phyloP scores from a whole-genome alignment of 768 basidiomycete species.

The Lepiota brunneoincarnata region DNA sequence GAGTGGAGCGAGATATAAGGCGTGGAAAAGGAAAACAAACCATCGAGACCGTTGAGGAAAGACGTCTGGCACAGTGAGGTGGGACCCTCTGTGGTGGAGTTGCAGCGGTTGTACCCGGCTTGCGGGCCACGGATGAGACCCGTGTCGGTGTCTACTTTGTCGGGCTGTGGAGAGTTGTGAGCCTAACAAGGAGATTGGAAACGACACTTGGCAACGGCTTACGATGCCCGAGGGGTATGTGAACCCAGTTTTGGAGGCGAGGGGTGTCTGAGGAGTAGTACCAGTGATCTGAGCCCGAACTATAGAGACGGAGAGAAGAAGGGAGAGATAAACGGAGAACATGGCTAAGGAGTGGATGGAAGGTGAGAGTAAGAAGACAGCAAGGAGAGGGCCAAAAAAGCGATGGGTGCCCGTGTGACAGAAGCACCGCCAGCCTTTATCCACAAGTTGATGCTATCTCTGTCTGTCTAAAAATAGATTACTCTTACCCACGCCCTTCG shows the following conservation, averaged over 20 bases:
- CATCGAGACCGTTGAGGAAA: constrained; percentile 48
- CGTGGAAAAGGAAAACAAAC: constrained; percentile 21
- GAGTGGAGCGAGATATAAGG: not conserved
- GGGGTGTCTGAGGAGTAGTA: constrained; percentile 38
- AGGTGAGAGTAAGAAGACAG: too few relatives aligned
- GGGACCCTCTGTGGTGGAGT: constrained; percentile 61
- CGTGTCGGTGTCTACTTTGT: constrained; percentile 35
- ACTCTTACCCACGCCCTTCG: too few relatives aligned
- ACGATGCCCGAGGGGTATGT: constrained; percentile 41
- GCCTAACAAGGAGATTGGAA: not conserved
- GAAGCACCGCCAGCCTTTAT: too few relatives aligned
- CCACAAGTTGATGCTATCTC: too few relatives aligned
- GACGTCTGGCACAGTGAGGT: constrained; percentile 62
- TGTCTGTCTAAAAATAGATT: too few relatives aligned
- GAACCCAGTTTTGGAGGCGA: constrained; percentile 37
- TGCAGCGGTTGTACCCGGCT: constrained; percentile 66
- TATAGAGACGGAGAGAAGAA: too few relatives aligned
- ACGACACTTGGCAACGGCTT: constrained; percentile 14
- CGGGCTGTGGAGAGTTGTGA: constrained; percentile 23
- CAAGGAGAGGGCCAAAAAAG: too few relatives aligned
- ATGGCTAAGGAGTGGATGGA: too few relatives aligned
- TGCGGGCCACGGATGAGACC: constrained; percentile 42
- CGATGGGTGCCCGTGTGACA: too few relatives aligned
- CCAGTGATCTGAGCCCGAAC: constrained; percentile 12
- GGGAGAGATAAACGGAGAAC: too few relatives aligned